Conservation (phyloP, 768 basidiomycete genomes). For the Naematelia aurantialba region DNA sequence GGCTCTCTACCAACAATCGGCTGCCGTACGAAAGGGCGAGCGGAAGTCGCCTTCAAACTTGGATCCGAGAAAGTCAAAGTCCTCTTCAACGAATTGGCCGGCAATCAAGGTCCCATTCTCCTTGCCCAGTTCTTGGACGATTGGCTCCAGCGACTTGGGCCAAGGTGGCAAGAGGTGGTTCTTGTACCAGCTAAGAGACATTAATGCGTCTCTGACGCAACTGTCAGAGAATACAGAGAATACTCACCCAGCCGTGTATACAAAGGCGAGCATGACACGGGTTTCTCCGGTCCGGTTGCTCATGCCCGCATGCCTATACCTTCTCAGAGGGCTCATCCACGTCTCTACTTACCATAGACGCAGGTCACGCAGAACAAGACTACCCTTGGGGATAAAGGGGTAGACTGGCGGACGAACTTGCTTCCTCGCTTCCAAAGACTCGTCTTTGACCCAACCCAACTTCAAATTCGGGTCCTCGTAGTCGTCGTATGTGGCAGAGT, state of each 20-base stretch:
- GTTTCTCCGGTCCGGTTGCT: conserved; percentile 1
- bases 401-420: conserved; percentile 10
- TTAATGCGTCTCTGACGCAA: too few species aligned
- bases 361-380: conserved; percentile 7
- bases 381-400: conserved; percentile 7
- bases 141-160: conserved; percentile 4
- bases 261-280: conserved; percentile 3
- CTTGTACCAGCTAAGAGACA: conserved; percentile 13
- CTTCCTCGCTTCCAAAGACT: conserved; percentile 1
- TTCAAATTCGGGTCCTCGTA: neutral
- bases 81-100: conserved; percentile 4
- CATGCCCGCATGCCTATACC: conserved; percentile 11
- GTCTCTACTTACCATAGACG: conserved; percentile 7
- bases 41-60: conserved; percentile 7
- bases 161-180: neutral
- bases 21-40: too few species aligned
- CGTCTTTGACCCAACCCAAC: conserved; percentile 3
- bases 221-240: too few species aligned
- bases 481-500: neutral
- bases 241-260: conserved; percentile 5
- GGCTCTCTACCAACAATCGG: too few species aligned
- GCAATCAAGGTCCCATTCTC: neutral
- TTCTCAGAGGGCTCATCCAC: neutral
- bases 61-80: conserved; percentile 4
- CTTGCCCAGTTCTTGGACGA: neutral